phyloP scores from a whole-genome alignment of 1,139 yeast genomes.

The Debaryomyces singareniensis region DNA sequence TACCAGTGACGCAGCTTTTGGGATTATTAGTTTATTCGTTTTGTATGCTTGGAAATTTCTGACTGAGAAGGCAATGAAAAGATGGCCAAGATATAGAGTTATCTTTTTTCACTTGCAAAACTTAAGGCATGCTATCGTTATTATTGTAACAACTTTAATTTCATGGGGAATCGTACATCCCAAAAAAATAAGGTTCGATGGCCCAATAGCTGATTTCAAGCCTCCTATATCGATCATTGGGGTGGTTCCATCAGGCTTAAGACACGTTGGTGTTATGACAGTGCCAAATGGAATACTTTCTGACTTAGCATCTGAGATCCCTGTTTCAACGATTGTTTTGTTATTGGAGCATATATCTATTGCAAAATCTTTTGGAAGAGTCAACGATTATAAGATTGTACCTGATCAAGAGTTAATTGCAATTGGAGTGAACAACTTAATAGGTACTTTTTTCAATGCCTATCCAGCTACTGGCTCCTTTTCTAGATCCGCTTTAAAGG shows the following conservation, averaged over 20 bases:
- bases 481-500: slow-evolving; percentile 88
- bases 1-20: slow-evolving; percentile 82
- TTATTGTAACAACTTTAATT: slow-evolving; percentile 67
- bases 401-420: slow-evolving; percentile 96
- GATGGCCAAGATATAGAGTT: slow-evolving; percentile 54
- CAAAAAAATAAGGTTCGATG: slow-evolving; percentile 44
- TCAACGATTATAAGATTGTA: slow-evolving; percentile 82
- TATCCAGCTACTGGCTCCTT: slow-evolving; percentile 97
- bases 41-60: slow-evolving; percentile 62
- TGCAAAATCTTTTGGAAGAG: slow-evolving; percentile 86
- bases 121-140: slow-evolving; percentile 74
- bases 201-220: slow-evolving; percentile 24
- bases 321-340: slow-evolving; percentile 77
- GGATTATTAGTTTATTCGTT: slow-evolving; percentile 64
- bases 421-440: slow-evolving; percentile 83
- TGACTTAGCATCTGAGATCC: slow-evolving; percentile 69
- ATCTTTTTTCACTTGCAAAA: slow-evolving; percentile 67
- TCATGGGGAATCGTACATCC: slow-evolving; percentile 74
- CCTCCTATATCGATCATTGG: slow-evolving; percentile 64
- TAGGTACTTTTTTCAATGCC: slow-evolving; percentile 89
- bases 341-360: slow-evolving; percentile 91
- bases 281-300: slow-evolving; percentile 57
- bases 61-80: slow-evolving; percentile 52
- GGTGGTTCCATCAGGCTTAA: slow-evolving; percentile 74
- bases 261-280: slow-evolving; percentile 66